Evolutionary conservation across 2,329 filamentous ascomycete genomes (phyloP).

Genomic region (Aspergillus carbonarius): DNA sequence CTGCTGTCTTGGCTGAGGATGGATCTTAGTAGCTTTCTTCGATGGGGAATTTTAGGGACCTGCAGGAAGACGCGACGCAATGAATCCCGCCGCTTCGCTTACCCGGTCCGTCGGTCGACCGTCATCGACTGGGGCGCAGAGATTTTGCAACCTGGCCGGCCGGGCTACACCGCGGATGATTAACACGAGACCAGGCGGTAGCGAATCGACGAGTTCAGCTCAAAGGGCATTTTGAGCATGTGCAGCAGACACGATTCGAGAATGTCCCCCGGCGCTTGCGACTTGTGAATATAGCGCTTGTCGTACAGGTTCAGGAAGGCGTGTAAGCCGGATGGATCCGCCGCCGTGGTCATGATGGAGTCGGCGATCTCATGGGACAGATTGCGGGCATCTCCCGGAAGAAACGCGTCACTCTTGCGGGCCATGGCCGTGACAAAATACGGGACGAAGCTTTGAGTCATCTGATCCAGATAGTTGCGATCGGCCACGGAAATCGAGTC

Average conservation of each 20-base stretch:
- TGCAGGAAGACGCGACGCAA: too few species aligned
- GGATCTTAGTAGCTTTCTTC: too few species aligned
- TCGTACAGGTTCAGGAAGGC: not conserved
- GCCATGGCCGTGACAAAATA: not conserved
- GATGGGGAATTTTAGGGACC: too few species aligned
- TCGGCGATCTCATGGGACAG: not conserved
- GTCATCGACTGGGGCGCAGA: too few species aligned
- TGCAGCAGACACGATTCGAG: slow-evolving; percentile 10
- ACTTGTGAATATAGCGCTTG: slow-evolving; percentile 5
- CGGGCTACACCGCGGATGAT: too few species aligned
- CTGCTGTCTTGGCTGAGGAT: too few species aligned
- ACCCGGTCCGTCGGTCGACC: too few species aligned
- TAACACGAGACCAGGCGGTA: slow-evolving; percentile 2
- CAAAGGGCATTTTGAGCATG: slow-evolving; percentile 14
- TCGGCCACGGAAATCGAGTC: not conserved
- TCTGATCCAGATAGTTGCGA: slow-evolving; percentile 1
- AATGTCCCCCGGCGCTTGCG: not conserved
- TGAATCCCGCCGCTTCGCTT: too few species aligned
- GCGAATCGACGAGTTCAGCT: slow-evolving; percentile 6
- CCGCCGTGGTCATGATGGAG: not conserved
- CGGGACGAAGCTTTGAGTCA: slow-evolving; percentile 4
- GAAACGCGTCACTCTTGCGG: not conserved
- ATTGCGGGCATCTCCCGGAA: slow-evolving; percentile 1
- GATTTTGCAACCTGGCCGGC: too few species aligned
- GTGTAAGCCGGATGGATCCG: not conserved